These are phyloP conservation scores for Laetiporus sulphureus DNA, from an alignment of 1,284 basidiomycete species.

Conservation along the genomic window DNA sequence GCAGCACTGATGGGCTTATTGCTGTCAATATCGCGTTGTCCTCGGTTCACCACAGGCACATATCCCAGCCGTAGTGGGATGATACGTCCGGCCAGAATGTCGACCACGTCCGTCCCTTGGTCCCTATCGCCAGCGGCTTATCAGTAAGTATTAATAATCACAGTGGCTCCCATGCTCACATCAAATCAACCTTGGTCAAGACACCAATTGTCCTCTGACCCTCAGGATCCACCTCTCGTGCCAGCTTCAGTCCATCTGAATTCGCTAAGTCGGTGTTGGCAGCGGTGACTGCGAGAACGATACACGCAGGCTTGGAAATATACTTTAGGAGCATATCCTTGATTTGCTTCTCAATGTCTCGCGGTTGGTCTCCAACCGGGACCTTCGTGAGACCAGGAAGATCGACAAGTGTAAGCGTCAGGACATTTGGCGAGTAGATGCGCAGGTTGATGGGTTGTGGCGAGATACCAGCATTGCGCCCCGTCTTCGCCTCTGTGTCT, in stretches of 20 bases:
- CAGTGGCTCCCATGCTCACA: slow-evolving; percentile 47
- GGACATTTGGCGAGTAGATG: slow-evolving; percentile 93
- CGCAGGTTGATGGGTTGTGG: slow-evolving; percentile 95
- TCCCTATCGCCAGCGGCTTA: slow-evolving; percentile 52
- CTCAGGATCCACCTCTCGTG: slow-evolving; percentile 94
- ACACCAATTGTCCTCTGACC: slow-evolving; percentile 96
- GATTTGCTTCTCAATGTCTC: slow-evolving; percentile 98
- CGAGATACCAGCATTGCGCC: slow-evolving; percentile 95
- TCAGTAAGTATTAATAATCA: slow-evolving; percentile 3
- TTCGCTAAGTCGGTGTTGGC: slow-evolving; percentile 98
- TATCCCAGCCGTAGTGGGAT: slow-evolving; percentile 95
- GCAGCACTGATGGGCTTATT: slow-evolving; percentile 82
- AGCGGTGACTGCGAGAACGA: slow-evolving; percentile 92
- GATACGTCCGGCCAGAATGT: slow-evolving; percentile 94
- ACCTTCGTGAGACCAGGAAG: slow-evolving; percentile 95
- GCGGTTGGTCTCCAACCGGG: slow-evolving; percentile 96
- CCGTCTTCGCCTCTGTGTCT: slow-evolving; percentile 97
- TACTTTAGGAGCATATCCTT: slow-evolving; percentile 95
- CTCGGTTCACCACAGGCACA: slow-evolving; percentile 96
- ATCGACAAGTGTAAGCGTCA: slow-evolving; percentile 96
- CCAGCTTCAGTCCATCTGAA: slow-evolving; percentile 95
- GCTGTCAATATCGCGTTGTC: slow-evolving; percentile 92
- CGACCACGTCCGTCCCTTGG: slow-evolving; percentile 94
- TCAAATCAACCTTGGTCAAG: slow-evolving; percentile 95
- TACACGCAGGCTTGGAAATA: slow-evolving; percentile 87